Base-by-base conservation (phyloP, 768 basidiomycete species). In the Ramaria rubella region DNA sequence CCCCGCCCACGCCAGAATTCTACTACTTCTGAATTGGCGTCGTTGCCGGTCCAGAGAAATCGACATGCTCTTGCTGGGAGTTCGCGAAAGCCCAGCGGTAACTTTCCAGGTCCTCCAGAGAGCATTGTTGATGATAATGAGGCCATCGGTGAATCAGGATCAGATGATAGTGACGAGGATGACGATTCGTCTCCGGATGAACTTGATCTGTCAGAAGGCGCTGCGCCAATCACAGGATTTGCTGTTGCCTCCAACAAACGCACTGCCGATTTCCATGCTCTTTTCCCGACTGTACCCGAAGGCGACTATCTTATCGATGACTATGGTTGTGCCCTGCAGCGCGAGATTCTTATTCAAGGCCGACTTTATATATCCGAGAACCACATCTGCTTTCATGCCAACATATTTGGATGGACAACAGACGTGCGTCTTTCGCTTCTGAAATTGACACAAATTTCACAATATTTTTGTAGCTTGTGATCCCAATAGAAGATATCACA, bases 221-320 rank as follows among this genome's bases (percentile, higher is more conserved):
- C 90, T 64, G 90, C 92, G 14, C 87, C 94, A 1, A 90, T 97
- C 4, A 95, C 92, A 5, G 94, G 95, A 2, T 99, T 98, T 68
- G 94, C 96, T 0, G 94, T 98, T 21, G 96, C 95, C 8, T 96
- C 92, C 69, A 91, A 84, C 64, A 92, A 91, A 68, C 74, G 96
- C 53, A 97, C 98, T 65, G 83, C 87, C 2, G 95, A 98, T 66
- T 99, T 99, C 68, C 96, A 99, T 65, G 88, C 93, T 61, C 68
- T 97, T 64, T 98, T 99, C 70, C 82, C 85, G 19, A 82, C 67
- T 29, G 85, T 98, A 9, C 90, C 93, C 1, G 93, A 94, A 66
- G 94, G 92, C 8, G 96, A 98, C 70, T 97, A 97, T 73, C 80
- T 98, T 46, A 98, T 99, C 65, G 95, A 98, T 70, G 96, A 99